Percentiles rank a stretch among this genome's conserved stretches.
Conservation (phyloP, 805 yeast genomes). For the Candida oleophila region DNA sequence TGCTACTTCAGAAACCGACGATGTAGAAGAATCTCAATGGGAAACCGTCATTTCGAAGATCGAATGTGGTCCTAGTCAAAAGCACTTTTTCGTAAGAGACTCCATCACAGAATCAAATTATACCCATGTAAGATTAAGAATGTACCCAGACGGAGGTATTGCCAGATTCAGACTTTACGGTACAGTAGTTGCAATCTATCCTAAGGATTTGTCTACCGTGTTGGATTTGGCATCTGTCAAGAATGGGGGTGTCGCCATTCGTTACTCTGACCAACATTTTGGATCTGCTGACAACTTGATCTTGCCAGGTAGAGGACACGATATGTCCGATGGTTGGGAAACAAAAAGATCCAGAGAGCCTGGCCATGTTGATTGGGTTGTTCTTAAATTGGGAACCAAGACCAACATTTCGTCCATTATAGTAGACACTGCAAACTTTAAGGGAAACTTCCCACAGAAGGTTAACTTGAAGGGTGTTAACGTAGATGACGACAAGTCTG, state of each 20-base stretch:
- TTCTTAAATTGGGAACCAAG: conserved; percentile 71
- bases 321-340: conserved; percentile 99
- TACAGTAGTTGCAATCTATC: conserved; percentile 68
- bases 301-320: conserved; percentile 91
- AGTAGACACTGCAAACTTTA: conserved; percentile 89
- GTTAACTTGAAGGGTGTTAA: conserved; percentile 65
- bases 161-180: conserved; percentile 93
- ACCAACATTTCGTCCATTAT: conserved; percentile 58
- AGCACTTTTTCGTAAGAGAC: conserved; percentile 74
- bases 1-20: conserved; percentile 34
- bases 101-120: conserved; percentile 57
- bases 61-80: conserved; percentile 88
- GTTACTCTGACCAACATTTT: conserved; percentile 88
- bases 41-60: conserved; percentile 61
- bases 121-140: conserved; percentile 79
- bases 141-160: conserved; percentile 98
- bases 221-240: conserved; percentile 79
- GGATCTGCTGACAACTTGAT: conserved; percentile 87
- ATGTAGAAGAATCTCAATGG: conserved; percentile 54
- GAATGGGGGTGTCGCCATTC: conserved; percentile 86
- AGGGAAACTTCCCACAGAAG: conserved; percentile 92
- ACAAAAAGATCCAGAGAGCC: conserved; percentile 82
- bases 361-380: conserved; percentile 91
- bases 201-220: conserved; percentile 42
- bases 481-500: conserved; percentile 23